These are phyloP conservation scores for Triticum dicoccoides DNA, from an alignment of 176 grass and related monocot genomes.

Conservation along the genomic window DNA sequence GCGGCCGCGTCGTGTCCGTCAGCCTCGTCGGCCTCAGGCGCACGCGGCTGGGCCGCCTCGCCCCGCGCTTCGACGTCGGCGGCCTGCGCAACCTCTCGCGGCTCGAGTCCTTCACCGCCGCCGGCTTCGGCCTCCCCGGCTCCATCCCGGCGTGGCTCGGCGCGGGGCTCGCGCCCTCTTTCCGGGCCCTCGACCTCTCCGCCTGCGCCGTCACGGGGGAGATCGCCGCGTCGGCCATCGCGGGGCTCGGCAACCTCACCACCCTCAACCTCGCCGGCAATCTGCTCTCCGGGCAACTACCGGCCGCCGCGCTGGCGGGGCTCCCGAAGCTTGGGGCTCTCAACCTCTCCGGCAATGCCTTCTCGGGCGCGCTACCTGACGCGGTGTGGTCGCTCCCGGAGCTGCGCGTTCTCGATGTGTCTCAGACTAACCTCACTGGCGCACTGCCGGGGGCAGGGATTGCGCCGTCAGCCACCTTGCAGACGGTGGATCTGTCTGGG, in stretches of 20 bases:
- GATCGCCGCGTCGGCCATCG: conserved; percentile 52
- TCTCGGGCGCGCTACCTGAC: conserved; percentile 55
- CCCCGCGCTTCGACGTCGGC: conserved; percentile 65
- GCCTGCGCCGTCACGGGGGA: conserved; percentile 48
- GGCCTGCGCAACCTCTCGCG: conserved; percentile 69
- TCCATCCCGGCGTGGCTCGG: conserved; percentile 85
- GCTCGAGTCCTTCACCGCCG: conserved; percentile 65
- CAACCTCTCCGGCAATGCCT: conserved; percentile 70
- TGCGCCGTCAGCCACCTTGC: conserved; percentile 30
- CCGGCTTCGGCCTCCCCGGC: conserved; percentile 68
- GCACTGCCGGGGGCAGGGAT: conserved; percentile 36
- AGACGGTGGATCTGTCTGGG: conserved; percentile 64
- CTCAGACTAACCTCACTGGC: conserved; percentile 69
- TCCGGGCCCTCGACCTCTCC: conserved; percentile 66
- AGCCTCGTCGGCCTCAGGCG: conserved; percentile 52
- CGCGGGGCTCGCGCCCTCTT: conserved; percentile 40
- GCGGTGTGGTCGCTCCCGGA: conserved; percentile 57
- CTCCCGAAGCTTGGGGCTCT: conserved; percentile 43
- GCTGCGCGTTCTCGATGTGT: conserved; percentile 66
- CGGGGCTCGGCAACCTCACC: conserved; percentile 45
- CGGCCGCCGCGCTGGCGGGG: conserved; percentile 34
- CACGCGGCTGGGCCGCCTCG: conserved; percentile 49
- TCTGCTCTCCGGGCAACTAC: conserved; percentile 52
- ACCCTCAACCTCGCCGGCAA: conserved; percentile 69
- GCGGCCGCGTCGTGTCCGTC: conserved; percentile 58